Evolutionary conservation across 1,284 basidiomycete genomes (phyloP), one percentile per base, ranked within the genome.

Genomic region (Serendipita sp.): DNA sequence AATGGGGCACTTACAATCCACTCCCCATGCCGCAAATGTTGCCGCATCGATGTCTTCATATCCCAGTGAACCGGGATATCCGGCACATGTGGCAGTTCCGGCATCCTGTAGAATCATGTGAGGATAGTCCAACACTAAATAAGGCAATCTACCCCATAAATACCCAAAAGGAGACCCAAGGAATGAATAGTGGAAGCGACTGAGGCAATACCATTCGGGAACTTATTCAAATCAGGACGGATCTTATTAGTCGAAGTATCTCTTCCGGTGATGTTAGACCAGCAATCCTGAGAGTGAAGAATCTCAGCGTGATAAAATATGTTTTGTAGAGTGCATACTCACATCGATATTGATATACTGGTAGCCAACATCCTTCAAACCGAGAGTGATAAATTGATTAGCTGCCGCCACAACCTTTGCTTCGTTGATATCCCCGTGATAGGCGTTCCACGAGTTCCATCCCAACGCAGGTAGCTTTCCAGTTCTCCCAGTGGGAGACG

Each of bases 401-500:
- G 79, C 80, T 4, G 78, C 79, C 32, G 73, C 74, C 50, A 81
- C 66, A 34, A 82, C 70, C 65, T 77, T 78, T 5, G 73, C 66
- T 61, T 77, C 77, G 62, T 74, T 76, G 65, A 81, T 78, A 62
- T 76, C 77, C 76, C 62, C 32, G 43, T 63, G 70, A 67, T 79
- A 80, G 1, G 79, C 79, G 64, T 81, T 81, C 79, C 79, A 81
- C 8, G 74, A 71, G 65, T 81, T 81, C 79, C 79, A 81, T 38
- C 79, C 75, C 4, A 76, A 68, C 17, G 75, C 75, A 32, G 74
- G 75, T 12, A 72, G 66, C 61, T 70, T 69, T 22, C 75, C 74
- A 6, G 70, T 69, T 1, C 63, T 60, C 44, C 67, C 70, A 0
- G 74, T 73, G 0, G 74, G 74, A 1, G 68, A 68, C 1, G 68